Conservation (phyloP, 805 yeast genomes). For the Monosporozyma solicola region DNA sequence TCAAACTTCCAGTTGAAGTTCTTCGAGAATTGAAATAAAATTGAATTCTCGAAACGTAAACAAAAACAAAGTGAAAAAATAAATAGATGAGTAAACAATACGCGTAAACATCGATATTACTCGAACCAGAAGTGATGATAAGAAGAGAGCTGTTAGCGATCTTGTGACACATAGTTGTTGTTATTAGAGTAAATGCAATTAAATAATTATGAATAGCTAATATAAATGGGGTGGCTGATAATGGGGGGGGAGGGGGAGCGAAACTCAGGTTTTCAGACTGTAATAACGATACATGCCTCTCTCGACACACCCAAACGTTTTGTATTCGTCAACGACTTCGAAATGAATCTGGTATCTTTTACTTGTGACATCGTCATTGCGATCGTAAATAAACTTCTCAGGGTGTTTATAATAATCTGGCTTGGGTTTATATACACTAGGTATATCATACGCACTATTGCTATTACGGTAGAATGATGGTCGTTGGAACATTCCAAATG, state of each 20-base stretch:
- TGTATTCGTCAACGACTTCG: constrained; percentile 30
- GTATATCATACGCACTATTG: background rate
- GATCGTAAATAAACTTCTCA: constrained; percentile 21
- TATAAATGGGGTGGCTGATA: background rate
- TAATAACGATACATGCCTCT: constrained; percentile 38
- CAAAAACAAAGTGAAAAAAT: background rate
- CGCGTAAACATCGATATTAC: background rate
- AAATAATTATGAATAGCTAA: background rate
- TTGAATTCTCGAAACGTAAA: background rate
- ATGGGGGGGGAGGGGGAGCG: background rate
- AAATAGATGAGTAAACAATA: background rate
- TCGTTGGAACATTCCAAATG: background rate
- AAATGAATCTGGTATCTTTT: constrained; percentile 22
- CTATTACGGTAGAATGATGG: background rate
- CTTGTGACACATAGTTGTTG: background rate
- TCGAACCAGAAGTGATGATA: background rate
- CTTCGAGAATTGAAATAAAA: background rate
- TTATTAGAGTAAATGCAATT: background rate
- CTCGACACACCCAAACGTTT: constrained; percentile 35
- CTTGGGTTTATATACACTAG: background rate
- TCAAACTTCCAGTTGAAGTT: background rate
- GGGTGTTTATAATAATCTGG: constrained; percentile 17
- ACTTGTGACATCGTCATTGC: constrained; percentile 19
- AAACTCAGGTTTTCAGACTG: constrained; percentile 30
- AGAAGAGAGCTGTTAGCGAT: background rate